These are phyloP conservation scores for Nemania sp. DNA, from an alignment of 2,329 filamentous ascomycete genomes.

Conservation along the genomic window DNA sequence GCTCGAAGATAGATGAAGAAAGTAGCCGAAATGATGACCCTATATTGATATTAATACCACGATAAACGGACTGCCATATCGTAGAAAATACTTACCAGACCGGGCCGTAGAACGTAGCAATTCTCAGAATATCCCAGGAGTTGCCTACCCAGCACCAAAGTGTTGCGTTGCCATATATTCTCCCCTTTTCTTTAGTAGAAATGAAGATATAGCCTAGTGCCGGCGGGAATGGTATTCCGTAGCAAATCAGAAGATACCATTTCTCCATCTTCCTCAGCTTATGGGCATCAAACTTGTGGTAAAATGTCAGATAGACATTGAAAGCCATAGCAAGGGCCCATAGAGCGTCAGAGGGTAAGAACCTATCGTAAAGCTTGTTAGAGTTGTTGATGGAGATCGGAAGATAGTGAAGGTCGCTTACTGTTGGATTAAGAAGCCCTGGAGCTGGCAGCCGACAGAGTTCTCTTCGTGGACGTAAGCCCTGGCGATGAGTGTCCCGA, in stretches of 20 bases:
- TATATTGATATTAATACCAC: slow-evolving; percentile 37
- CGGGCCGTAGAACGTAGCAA: slow-evolving; percentile 74
- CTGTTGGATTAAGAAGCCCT: slow-evolving; percentile 83
- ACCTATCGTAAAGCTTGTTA: slow-evolving; percentile 53
- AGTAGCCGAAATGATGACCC: slow-evolving; percentile 64
- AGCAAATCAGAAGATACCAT: slow-evolving; percentile 70
- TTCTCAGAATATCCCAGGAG: slow-evolving; percentile 71
- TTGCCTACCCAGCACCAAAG: slow-evolving; percentile 80
- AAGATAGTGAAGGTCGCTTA: slow-evolving; percentile 46
- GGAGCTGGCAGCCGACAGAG: slow-evolving; percentile 67
- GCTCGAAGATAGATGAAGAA: slow-evolving; percentile 68
- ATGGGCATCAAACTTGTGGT: slow-evolving; percentile 68
- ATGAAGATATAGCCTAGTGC: slow-evolving; percentile 71
- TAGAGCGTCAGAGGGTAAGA: slow-evolving; percentile 74
- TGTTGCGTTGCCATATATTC: slow-evolving; percentile 73
- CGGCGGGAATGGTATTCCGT: slow-evolving; percentile 72
- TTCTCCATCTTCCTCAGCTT: slow-evolving; percentile 69
- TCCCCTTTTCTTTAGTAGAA: slow-evolving; percentile 52
- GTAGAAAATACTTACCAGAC: slow-evolving; percentile 58
- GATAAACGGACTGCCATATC: neutral
- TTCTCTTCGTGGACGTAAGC: slow-evolving; percentile 55
- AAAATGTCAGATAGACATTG: slow-evolving; percentile 83
- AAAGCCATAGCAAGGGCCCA: slow-evolving; percentile 83
- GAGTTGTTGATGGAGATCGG: neutral
- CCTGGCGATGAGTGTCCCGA: slow-evolving; percentile 73